Conservation (phyloP, 2,329 filamentous ascomycete species). For the Colletotrichum sp. region DNA sequence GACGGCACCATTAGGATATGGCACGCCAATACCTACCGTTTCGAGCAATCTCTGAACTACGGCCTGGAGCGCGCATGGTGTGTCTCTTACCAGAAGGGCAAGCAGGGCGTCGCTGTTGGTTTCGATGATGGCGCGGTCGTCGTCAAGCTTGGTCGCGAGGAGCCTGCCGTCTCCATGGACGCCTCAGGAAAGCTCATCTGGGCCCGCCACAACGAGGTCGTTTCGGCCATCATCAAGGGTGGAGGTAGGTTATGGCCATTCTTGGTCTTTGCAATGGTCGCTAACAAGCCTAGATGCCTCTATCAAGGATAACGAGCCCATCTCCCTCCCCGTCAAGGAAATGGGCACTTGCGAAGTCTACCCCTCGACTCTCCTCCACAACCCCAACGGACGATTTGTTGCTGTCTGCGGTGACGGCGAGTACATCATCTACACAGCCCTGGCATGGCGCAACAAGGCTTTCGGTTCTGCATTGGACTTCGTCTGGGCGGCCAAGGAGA, state of each 20-base stretch:
- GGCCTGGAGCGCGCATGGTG: constrained; percentile 97
- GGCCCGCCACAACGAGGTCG: constrained; percentile 93
- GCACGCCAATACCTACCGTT: constrained; percentile 96
- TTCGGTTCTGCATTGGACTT: constrained; percentile 97
- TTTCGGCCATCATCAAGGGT: constrained; percentile 94
- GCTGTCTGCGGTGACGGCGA: constrained; percentile 88
- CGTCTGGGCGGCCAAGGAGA: constrained; percentile 95
- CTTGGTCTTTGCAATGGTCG: not conserved
- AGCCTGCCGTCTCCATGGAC: constrained; percentile 98
- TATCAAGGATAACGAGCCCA: constrained; percentile 87
- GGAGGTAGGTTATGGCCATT: constrained; percentile 55
- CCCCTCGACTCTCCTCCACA: constrained; percentile 91
- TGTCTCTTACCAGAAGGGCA: constrained; percentile 92
- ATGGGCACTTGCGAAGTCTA: constrained; percentile 96
- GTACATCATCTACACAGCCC: constrained; percentile 97
- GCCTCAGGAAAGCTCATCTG: constrained; percentile 94
- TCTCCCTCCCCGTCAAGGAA: constrained; percentile 89
- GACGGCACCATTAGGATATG: constrained; percentile 98
- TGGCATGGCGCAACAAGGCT: constrained; percentile 96
- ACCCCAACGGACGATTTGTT: constrained; percentile 92
- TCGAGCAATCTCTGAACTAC: constrained; percentile 96
- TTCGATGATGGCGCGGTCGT: constrained; percentile 98
- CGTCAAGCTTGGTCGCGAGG: constrained; percentile 95
- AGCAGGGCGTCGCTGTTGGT: constrained; percentile 92
- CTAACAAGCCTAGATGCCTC: constrained; percentile 64